Evolutionary conservation across 2,329 filamentous ascomycete species (phyloP).

Genomic region (Scedosporium minutisporum): DNA sequence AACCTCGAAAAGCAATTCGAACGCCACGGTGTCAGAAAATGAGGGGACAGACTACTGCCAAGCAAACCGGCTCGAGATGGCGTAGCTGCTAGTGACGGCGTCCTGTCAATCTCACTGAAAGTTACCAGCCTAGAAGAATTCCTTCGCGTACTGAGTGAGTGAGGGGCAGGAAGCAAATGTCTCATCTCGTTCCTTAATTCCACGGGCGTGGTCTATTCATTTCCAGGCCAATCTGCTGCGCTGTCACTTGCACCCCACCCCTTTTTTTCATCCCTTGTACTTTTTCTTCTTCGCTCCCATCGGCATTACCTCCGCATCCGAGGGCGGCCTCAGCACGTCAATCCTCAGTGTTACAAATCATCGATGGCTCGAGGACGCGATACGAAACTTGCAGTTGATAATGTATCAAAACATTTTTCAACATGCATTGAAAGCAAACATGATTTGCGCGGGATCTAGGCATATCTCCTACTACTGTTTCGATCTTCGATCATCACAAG

Average conservation of each 20-base stretch:
- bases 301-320: not conserved
- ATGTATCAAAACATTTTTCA: not conserved
- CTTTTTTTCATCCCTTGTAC: not conserved
- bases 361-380: not conserved
- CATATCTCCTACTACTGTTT: not conserved
- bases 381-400: not conserved
- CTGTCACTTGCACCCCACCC: not conserved
- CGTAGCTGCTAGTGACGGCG: not conserved
- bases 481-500: not conserved
- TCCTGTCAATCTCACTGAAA: not conserved
- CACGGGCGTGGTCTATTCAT: not conserved
- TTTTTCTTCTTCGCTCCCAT: not conserved
- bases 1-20: not conserved
- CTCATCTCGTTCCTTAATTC: not conserved
- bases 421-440: not conserved
- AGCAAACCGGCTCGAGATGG: not conserved
- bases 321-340: no score
- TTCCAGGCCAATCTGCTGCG: not conserved
- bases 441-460: constrained; percentile 1
- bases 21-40: not conserved
- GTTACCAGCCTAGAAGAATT: not conserved
- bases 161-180: not conserved
- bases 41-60: not conserved
- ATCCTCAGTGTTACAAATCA: no score
- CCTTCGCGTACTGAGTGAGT: not conserved